A percentile compares a stretch with the other conserved stretches of the same genome.
These are phyloP conservation scores for Simmondsia chinensis DNA, from an alignment of 148 eudicot genomes.

Conservation along the genomic window DNA sequence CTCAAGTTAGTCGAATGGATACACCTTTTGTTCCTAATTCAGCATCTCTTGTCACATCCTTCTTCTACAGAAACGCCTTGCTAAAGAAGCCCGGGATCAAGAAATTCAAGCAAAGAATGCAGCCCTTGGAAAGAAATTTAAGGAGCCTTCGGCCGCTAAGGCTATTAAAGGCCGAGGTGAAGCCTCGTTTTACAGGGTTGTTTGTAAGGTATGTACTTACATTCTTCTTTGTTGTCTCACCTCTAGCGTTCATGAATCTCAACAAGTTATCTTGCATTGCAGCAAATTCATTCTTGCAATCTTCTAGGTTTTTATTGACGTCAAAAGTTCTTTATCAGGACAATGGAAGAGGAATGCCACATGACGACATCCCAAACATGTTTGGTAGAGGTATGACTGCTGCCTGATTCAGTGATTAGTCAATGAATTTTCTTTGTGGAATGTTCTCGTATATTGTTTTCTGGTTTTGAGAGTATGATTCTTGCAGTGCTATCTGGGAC, in stretches of 20 bases:
- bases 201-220: conserved; percentile 64
- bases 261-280: too few species aligned
- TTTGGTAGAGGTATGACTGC: conserved; percentile 77
- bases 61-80: conserved; percentile 61
- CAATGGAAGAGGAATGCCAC: conserved; percentile 98
- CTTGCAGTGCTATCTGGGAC: conserved; percentile 91
- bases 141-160: conserved; percentile 49
- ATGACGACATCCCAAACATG: conserved; percentile 98
- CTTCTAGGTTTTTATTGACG: not conserved
- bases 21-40: not conserved
- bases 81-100: conserved; percentile 82
- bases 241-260: not conserved
- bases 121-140: conserved; percentile 80
- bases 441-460: not conserved
- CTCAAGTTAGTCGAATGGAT: too few species aligned
- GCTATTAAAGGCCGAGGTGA: conserved; percentile 78
- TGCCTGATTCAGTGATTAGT: not conserved
- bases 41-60: not conserved
- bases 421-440: not conserved
- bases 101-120: conserved; percentile 81
- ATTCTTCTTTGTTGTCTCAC: not conserved
- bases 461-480: not conserved
- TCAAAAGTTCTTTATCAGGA: conserved; percentile 38
- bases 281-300: not conserved
- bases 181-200: conserved; percentile 91